Evolutionary conservation across 2,329 filamentous ascomycete genomes (phyloP).

Genomic region (Monosporascus cannonballus): DNA sequence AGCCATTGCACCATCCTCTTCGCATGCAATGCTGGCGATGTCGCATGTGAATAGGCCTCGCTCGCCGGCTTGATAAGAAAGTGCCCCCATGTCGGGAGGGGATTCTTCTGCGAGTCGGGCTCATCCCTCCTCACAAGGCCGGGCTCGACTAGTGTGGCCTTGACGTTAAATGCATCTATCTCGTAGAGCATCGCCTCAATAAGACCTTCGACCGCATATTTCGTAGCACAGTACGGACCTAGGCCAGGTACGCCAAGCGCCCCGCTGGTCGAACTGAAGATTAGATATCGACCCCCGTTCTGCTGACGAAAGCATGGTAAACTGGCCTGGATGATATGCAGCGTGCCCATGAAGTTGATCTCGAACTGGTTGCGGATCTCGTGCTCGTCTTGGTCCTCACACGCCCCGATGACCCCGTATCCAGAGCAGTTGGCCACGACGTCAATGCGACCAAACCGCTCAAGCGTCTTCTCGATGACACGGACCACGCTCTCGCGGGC

Average conservation of each 20-base stretch:
- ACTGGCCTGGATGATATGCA: constrained; percentile 87
- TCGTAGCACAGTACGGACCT: constrained; percentile 92
- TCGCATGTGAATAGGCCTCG: constrained; percentile 70
- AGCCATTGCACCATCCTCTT: constrained; percentile 92
- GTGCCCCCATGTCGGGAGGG: constrained; percentile 79
- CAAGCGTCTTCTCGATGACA: constrained; percentile 64
- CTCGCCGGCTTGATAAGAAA: constrained; percentile 85
- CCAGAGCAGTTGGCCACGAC: constrained; percentile 91
- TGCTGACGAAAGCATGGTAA: constrained; percentile 81
- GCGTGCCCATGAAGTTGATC: constrained; percentile 93
- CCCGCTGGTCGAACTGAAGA: constrained; percentile 89
- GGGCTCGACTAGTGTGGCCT: constrained; percentile 87
- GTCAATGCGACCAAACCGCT: constrained; percentile 75
- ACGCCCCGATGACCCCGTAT: constrained; percentile 91
- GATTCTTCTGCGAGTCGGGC: constrained; percentile 45
- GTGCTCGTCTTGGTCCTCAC: constrained; percentile 93
- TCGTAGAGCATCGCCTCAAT: constrained; percentile 98
- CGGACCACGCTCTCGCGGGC: constrained; percentile 69
- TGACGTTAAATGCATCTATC: constrained; percentile 84
- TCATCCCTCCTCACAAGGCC: constrained; percentile 86
- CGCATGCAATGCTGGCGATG: constrained; percentile 81
- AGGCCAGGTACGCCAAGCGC: constrained; percentile 90
- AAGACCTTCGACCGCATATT: constrained; percentile 92
- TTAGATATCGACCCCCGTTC: constrained; percentile 74
- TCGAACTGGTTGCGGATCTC: constrained; percentile 95